These are phyloP conservation scores for Wickerhamiella allomyrinae DNA, from an alignment of 805 yeast genomes.

Conservation along the genomic window DNA sequence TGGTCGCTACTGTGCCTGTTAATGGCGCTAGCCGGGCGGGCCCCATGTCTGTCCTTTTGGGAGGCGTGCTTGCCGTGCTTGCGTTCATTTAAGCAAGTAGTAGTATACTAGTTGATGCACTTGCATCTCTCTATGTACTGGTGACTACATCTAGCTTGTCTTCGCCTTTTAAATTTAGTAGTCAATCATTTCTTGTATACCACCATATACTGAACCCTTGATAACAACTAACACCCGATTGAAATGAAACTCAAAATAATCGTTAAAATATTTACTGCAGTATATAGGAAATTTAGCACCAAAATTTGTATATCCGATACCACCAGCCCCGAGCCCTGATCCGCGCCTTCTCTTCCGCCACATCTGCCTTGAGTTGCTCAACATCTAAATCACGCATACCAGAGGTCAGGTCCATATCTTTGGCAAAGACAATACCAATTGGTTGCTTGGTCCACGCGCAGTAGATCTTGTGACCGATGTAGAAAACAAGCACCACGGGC, in stretches of 20 bases:
- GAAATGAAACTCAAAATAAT: background rate
- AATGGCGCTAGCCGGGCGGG: background rate
- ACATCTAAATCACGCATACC: slow-evolving; percentile 51
- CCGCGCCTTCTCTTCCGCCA: slow-evolving; percentile 41
- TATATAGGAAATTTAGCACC: slow-evolving; percentile 35
- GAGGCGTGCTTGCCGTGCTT: background rate
- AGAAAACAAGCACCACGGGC: slow-evolving; percentile 31
- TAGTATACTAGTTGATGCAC: too few relatives aligned
- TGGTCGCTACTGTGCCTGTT: background rate
- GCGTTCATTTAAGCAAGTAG: background rate
- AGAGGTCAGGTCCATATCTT: slow-evolving; percentile 43
- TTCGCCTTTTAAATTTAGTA: too few relatives aligned
- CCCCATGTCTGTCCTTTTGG: background rate
- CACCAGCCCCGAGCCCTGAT: slow-evolving; percentile 33
- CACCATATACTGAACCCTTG: too few relatives aligned
- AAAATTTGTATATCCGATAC: slow-evolving; percentile 39
- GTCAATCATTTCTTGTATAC: too few relatives aligned
- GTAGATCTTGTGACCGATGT: slow-evolving; percentile 36
- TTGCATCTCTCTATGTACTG: too few relatives aligned
- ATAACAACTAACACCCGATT: too few relatives aligned
- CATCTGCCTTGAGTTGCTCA: slow-evolving; percentile 31
- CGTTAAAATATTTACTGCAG: background rate
- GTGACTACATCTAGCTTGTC: too few relatives aligned
- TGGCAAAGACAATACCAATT: slow-evolving; percentile 27
- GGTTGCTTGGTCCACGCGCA: background rate